Base-by-base conservation (phyloP, 768 basidiomycete species). In the Kwoniella shandongensis region DNA sequence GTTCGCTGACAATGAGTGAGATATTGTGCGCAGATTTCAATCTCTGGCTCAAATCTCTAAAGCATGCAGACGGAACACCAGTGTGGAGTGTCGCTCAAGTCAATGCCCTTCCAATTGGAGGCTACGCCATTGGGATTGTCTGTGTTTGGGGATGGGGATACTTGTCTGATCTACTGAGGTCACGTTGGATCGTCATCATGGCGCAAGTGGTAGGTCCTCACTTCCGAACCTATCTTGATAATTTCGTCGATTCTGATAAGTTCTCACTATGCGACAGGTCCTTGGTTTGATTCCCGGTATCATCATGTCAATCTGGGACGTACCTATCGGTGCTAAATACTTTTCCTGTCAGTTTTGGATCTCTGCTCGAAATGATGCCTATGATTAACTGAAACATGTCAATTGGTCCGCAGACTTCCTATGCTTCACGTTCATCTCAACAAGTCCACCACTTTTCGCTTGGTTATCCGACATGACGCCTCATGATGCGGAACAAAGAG, bases 261-360 rank as follows among this genome's bases (percentile, higher is more conserved):
- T 61, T 69, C 42, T 73, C 46, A 48, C 51, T 20, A 20, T 18
- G 17, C 65, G 65, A 44, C 56, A 57, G 1, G 51, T 53, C 17
- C 11, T 51, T 46, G 65, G 62, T 25, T 36, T 70, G 13, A 35
- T 61, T 5, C 64, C 71, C 5, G 56, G 56, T 29, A 73, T 73
- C 58, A 73, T 73, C 59, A 47, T 73, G 62, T 49, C 57, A 3
- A 53, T 73, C 29, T 73, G 71, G 71, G 63, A 64, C 44, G 66
- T 73, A 3, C 61, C 68, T 25, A 46, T 64, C 4, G 55, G 55
- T 7, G 71, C 71, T 18, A 73, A 73, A 44, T 73, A 70, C 55
- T 73, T 66, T 46, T 51, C 54, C 30, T 72, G 70, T 72, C 39
- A 59, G 66, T 54, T 8, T 3, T 23, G 8, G n/a, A 44, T 13